Conservation (phyloP, 2,329 filamentous ascomycete genomes). For the Aspergillus versicolor region DNA sequence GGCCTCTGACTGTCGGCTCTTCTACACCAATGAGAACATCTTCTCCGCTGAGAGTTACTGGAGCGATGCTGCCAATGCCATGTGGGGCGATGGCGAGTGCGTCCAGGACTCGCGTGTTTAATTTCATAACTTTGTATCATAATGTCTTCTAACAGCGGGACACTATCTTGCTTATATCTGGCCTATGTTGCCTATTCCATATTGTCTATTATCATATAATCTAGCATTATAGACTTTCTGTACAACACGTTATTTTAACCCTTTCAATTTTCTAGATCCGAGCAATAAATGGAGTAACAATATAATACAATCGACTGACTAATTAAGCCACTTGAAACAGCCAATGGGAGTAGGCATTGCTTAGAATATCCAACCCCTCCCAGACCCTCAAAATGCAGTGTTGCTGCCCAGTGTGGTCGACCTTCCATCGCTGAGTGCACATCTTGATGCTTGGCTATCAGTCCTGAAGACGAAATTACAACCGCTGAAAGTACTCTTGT, state of each 20-base stretch:
- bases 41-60: constrained; percentile 54
- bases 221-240: neutral
- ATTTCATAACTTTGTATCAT: neutral
- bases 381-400: too few species aligned
- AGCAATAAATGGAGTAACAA: neutral
- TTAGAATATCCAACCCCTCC: neutral
- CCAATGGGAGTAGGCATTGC: neutral
- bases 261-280: neutral
- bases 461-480: too few species aligned
- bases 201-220: neutral
- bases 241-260: neutral
- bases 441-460: too few species aligned
- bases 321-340: too few species aligned
- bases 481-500: rapidly evolving
- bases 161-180: too few species aligned
- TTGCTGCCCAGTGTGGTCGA: too few species aligned
- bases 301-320: too few species aligned
- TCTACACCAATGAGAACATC: constrained; percentile 56
- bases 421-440: too few species aligned
- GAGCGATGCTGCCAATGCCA: constrained; percentile 40
- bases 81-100: constrained; percentile 16
- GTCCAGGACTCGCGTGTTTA: neutral
- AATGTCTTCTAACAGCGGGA: too few species aligned
- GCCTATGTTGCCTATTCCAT: too few species aligned
- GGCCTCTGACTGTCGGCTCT: constrained; percentile 61